Evolutionary conservation across 2,329 filamentous ascomycete species (phyloP).

Genomic region (Paecilomyces dactylethromorphus): DNA sequence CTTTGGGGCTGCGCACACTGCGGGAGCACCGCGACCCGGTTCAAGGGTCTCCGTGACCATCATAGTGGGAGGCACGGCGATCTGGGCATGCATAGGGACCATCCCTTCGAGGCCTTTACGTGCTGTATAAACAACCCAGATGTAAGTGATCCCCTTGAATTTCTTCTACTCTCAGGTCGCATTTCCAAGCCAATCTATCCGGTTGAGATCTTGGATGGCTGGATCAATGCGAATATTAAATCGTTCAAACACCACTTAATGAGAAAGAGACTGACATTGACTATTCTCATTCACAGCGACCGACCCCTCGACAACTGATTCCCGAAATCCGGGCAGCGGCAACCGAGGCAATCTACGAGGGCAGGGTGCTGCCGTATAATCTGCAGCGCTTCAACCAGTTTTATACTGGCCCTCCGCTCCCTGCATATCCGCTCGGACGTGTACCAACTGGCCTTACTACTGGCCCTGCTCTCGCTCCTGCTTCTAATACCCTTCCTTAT

Average conservation of each 20-base stretch:
- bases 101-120: slow-evolving; percentile 1
- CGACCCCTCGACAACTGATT: not conserved
- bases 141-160: slow-evolving; percentile 1
- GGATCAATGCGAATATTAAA: no score
- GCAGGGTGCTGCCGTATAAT: not conserved
- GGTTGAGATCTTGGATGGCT: not conserved
- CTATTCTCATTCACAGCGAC: not conserved
- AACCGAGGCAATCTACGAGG: not conserved
- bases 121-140: slow-evolving; percentile 4
- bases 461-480: not conserved
- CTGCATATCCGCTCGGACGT: not conserved
- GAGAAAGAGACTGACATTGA: not conserved
- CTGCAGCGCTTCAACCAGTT: not conserved
- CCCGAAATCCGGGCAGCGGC: not conserved
- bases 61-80: not conserved
- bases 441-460: not conserved
- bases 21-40: not conserved
- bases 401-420: not conserved
- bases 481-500: not conserved
- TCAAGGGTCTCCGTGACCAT: not conserved
- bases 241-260: not conserved
- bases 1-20: slow-evolving; percentile 3
- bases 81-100: not conserved
- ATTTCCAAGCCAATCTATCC: not conserved
- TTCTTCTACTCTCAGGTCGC: not conserved